A percentile compares a stretch with the other conserved stretches of the same genome.
Evolutionary conservation across 2,329 filamentous ascomycete species (phyloP).

Genomic region (Dothistroma septosporum): DNA sequence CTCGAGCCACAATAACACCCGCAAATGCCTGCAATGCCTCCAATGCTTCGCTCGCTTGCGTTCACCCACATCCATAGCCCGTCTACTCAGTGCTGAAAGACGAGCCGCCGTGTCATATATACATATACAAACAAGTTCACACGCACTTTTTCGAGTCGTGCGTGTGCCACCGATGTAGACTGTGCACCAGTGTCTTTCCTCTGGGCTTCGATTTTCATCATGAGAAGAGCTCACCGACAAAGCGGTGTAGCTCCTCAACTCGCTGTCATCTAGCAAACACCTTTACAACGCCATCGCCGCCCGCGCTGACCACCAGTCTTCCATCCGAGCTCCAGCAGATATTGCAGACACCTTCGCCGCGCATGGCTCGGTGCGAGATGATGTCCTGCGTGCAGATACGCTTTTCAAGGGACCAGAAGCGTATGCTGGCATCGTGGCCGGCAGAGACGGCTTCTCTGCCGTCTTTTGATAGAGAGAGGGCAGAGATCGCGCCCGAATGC

Average conservation of each 20-base stretch:
- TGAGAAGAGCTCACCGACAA: neutral
- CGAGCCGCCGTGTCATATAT: neutral
- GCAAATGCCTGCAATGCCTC: neutral
- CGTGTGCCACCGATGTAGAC: neutral
- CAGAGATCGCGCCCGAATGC: conserved; percentile 88
- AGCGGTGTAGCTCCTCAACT: neutral
- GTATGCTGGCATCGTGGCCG: conserved; percentile 88
- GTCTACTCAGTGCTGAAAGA: neutral
- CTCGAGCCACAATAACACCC: neutral
- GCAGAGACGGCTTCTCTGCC: conserved; percentile 92
- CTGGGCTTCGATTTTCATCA: neutral
- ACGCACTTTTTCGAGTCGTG: neutral
- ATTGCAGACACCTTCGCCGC: conserved; percentile 88
- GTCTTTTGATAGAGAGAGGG: conserved; percentile 85
- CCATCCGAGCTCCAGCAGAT: conserved; percentile 96
- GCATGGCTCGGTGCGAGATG: conserved; percentile 87
- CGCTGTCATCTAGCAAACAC: conserved; percentile 57
- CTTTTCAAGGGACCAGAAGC: conserved; percentile 97
- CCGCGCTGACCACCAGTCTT: conserved; percentile 87
- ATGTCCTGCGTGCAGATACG: conserved; percentile 93
- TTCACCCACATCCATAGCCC: neutral
- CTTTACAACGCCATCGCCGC: conserved; percentile 93
- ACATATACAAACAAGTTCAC: neutral
- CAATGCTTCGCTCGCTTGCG: neutral
- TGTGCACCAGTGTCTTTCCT: neutral